phyloP scores from a whole-genome alignment of 2,329 filamentous ascomycete species.

The Cladosporium sp. region DNA sequence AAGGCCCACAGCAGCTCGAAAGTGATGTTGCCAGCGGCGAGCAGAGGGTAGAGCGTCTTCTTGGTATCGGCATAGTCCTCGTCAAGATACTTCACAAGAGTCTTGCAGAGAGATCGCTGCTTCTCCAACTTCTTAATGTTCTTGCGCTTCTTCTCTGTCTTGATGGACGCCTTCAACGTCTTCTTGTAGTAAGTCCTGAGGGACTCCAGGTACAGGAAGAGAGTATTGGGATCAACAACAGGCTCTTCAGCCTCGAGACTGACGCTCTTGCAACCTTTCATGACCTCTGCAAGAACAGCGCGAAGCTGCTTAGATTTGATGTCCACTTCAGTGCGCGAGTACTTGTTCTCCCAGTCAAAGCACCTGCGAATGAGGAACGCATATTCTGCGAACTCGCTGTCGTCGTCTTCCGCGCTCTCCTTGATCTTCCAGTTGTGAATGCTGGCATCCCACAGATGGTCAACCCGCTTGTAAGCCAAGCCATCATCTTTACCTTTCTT shows the following conservation, averaged over 20 bases:
- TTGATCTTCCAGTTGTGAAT: conserved; percentile 64
- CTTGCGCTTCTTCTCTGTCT: conserved; percentile 60
- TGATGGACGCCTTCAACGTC: conserved; percentile 56
- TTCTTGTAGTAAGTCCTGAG: conserved; percentile 59
- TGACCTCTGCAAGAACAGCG: conserved; percentile 64
- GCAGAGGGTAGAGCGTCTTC: conserved; percentile 73
- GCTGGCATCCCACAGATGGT: conserved; percentile 55
- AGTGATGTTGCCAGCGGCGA: conserved; percentile 78
- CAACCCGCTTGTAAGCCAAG: conserved; percentile 60
- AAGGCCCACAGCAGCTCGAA: conserved; percentile 86
- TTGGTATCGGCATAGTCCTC: conserved; percentile 75
- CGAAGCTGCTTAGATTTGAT: conserved; percentile 79
- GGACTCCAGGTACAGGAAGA: conserved; percentile 67
- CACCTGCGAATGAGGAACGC: conserved; percentile 78
- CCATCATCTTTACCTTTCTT: conserved; percentile 9
- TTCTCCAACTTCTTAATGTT: conserved; percentile 53
- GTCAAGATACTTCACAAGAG: conserved; percentile 72
- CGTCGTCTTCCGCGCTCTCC: conserved; percentile 62
- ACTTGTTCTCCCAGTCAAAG: conserved; percentile 83
- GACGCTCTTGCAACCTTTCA: conserved; percentile 73
- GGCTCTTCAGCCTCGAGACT: conserved; percentile 78
- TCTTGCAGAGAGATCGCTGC: conserved; percentile 63
- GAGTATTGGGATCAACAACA: conserved; percentile 49
- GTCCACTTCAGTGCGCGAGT: conserved; percentile 68
- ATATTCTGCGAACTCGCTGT: conserved; percentile 70